Evolutionary conservation across 2,329 filamentous ascomycete species (phyloP).

Genomic region (Juglanconis sp.): DNA sequence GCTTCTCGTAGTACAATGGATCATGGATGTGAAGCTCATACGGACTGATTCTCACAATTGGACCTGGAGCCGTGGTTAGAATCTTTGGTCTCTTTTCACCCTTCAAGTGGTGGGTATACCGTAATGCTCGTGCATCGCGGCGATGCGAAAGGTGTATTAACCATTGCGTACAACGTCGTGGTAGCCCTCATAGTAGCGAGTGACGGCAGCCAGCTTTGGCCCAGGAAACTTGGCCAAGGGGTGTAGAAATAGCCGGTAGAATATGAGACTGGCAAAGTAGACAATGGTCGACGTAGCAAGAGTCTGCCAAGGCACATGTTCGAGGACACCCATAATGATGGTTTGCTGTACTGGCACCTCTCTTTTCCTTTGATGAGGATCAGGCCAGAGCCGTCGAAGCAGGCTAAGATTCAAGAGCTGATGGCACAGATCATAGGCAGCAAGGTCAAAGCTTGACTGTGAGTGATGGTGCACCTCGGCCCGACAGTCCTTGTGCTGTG

Average conservation of each 20-base stretch:
- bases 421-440: too few species aligned
- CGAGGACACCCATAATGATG: too few species aligned
- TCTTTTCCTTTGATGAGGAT: too few species aligned
- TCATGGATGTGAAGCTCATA: constrained; percentile 19
- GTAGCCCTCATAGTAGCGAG: constrained; percentile 40
- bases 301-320: too few species aligned
- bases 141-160: constrained; percentile 40
- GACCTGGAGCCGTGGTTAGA: constrained; percentile 1
- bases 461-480: too few species aligned
- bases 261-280: neutral
- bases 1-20: constrained; percentile 11
- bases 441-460: too few species aligned
- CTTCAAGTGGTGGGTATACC: constrained; percentile 22
- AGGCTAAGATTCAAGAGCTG: too few species aligned
- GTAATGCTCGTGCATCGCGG: constrained; percentile 39
- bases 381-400: too few species aligned
- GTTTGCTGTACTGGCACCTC: too few species aligned
- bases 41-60: constrained; percentile 20
- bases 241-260: constrained; percentile 33
- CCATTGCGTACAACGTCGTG: constrained; percentile 41
- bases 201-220: constrained; percentile 36
- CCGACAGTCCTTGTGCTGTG: too few species aligned
- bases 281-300: neutral
- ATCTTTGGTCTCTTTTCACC: neutral
- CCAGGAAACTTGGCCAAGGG: constrained; percentile 37